phyloP scores from a whole-genome alignment of 768 basidiomycete genomes.

The Sutorius australiensis region DNA sequence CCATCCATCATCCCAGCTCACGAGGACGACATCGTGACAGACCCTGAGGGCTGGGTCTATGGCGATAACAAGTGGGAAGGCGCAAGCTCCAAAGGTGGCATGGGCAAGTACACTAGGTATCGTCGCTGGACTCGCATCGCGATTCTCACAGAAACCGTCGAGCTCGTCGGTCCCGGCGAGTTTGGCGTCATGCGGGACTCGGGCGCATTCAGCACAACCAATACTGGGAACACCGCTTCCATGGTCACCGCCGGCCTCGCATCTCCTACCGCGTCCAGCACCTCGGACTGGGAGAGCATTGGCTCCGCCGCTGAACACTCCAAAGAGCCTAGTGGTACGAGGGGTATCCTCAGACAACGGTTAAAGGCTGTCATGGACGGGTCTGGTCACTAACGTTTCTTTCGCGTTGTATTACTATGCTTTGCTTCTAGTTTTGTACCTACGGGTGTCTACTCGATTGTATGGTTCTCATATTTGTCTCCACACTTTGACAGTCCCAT shows the following conservation, averaged over 20 bases:
- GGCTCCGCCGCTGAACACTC: slow-evolving; percentile 21
- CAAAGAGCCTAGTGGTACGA: slow-evolving; percentile 14
- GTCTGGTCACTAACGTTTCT: slow-evolving; percentile 15
- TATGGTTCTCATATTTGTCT: slow-evolving; percentile 36
- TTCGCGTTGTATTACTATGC: slow-evolving; percentile 20
- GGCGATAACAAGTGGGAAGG: slow-evolving; percentile 95
- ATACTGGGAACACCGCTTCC: slow-evolving; percentile 14
- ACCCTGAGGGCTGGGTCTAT: slow-evolving; percentile 89
- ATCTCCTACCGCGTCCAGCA: slow-evolving; percentile 29
- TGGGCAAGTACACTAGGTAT: slow-evolving; percentile 90
- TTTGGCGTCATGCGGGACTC: slow-evolving; percentile 30
- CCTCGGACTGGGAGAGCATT: slow-evolving; percentile 30
- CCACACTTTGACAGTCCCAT: slow-evolving; percentile 93
- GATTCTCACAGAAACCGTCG: slow-evolving; percentile 66
- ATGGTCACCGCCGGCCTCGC: slow-evolving; percentile 23
- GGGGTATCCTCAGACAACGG: slow-evolving; percentile 26
- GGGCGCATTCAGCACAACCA: slow-evolving; percentile 16
- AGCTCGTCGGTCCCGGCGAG: slow-evolving; percentile 43
- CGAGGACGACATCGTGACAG: slow-evolving; percentile 60
- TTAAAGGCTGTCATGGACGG: slow-evolving; percentile 31
- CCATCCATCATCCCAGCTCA: slow-evolving; percentile 30
- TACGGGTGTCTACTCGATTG: neutral
- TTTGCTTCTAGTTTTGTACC: neutral
- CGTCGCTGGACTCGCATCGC: slow-evolving; percentile 87
- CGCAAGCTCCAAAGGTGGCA: slow-evolving; percentile 67